Percentiles rank a stretch among this genome's conserved stretches.
Evolutionary conservation across 495 filamentous ascomycete genomes (phyloP).

Genomic region (Filosporella fistucella): DNA sequence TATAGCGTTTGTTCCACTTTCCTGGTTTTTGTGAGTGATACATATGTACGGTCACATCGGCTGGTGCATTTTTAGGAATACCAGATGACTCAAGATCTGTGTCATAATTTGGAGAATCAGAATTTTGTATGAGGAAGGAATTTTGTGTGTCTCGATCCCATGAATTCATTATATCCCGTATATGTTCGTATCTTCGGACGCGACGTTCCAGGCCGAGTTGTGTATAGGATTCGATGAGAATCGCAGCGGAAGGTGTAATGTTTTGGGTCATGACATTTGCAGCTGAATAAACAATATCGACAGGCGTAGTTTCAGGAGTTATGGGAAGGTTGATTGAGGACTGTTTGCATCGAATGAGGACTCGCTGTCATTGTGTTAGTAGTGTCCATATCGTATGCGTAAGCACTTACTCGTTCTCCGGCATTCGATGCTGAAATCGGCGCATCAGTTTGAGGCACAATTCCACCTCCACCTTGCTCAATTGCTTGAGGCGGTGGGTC

Average conservation of each 20-base stretch:
- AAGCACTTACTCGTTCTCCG: constrained; percentile 57
- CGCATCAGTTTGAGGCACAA: constrained; percentile 68
- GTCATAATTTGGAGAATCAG: constrained; percentile 27
- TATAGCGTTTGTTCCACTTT: constrained; percentile 81
- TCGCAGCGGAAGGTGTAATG: constrained; percentile 54
- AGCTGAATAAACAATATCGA: constrained; percentile 63
- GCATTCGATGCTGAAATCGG: constrained; percentile 82
- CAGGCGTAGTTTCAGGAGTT: constrained; percentile 66
- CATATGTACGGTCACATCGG: constrained; percentile 60
- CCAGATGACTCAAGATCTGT: constrained; percentile 41
- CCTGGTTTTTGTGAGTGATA: constrained; percentile 76
- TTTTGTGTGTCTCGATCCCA: constrained; percentile 81
- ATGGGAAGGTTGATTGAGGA: constrained; percentile 59
- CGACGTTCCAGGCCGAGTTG: constrained; percentile 78
- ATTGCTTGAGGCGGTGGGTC: constrained; percentile 4
- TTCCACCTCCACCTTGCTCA: constrained; percentile 23
- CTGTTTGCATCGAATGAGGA: constrained; percentile 64
- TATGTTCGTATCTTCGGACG: constrained; percentile 78
- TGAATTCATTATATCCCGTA: constrained; percentile 87
- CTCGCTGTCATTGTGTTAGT: constrained; percentile 36
- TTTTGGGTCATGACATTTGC: constrained; percentile 46
- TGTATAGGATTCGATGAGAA: constrained; percentile 72
- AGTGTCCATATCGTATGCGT: not conserved
- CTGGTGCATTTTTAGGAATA: constrained; percentile 53
- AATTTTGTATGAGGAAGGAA: constrained; percentile 50